Evolutionary conservation across 345 rosid genomes (phyloP), one percentile per base, ranked within the genome.

Genomic region (Noccaea caerulescens): DNA sequence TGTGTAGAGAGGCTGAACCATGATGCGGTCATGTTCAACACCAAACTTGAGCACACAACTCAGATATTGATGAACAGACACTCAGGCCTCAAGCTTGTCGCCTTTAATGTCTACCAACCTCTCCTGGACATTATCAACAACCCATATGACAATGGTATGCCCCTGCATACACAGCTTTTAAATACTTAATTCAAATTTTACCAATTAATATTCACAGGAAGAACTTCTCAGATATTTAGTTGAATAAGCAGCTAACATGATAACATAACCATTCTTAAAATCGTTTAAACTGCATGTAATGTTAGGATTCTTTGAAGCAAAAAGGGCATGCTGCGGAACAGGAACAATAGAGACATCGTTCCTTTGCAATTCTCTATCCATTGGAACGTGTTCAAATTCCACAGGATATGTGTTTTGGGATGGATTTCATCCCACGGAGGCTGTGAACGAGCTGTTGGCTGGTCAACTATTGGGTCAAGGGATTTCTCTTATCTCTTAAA

Each of bases 361-460:
- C 61, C 93, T 93, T 39, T 88, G 98, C 84, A 88, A 90, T 77
- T 73, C 84, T 61, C 49, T 81, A 68, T 72, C 94, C 6, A 3
- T 63, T 4, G 96, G 93, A 34, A 90, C 96, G 62, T 93, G 96
- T 83, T 52, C 85, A 66, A 88, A 90, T 78, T 96, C 98, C 37
- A 86, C 92, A 61, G 71, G 69, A 13, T 93, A 88, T 64, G 88
- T 93, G 69, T 93, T 93, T 63, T 90, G 98, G 96, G 98, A 93
- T 63, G 97, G 93, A 66, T 93, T 88, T 80, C 97, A 93, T 82
- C 94, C 97, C 60, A 80, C 98, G 4, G 91, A 93, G 87, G 88
- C 96, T 14, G 86, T 92, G 44, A 88, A 90, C 78, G 71, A 79
- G 80, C 72, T 81, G 63, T 56, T 89, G 80, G 93, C 91, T 60